phyloP scores from a whole-genome alignment of 1,139 yeast genomes.

The Kurtzmaniella natalensis region DNA sequence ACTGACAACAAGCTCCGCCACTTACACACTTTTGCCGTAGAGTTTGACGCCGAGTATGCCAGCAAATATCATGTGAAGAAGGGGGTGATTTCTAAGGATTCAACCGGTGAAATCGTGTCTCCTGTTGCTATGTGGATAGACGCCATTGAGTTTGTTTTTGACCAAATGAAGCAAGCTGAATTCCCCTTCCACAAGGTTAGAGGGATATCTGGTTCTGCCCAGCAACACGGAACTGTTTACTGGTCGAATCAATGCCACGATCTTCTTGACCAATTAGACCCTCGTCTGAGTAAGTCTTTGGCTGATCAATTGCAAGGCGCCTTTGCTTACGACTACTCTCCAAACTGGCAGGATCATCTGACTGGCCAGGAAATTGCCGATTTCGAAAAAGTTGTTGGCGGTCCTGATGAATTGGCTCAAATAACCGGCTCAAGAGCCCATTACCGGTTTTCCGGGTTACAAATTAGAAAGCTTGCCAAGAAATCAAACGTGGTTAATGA shows the following conservation, averaged over 20 bases:
- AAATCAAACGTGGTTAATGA: constrained; percentile 18
- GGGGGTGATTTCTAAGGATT: constrained; percentile 60
- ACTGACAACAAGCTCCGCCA: constrained; percentile 53
- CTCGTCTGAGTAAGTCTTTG: constrained; percentile 19
- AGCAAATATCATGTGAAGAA: constrained; percentile 55
- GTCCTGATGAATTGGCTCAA: constrained; percentile 58
- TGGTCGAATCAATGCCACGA: constrained; percentile 55
- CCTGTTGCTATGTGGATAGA: constrained; percentile 91
- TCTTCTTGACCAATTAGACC: constrained; percentile 28
- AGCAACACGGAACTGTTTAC: constrained; percentile 88
- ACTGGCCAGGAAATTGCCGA: constrained; percentile 63
- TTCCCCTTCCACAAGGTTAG: constrained; percentile 60
- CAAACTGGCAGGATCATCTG: constrained; percentile 95
- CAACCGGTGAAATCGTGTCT: constrained; percentile 58
- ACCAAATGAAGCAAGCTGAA: constrained; percentile 44
- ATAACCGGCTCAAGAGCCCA: constrained; percentile 87
- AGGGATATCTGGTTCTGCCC: constrained; percentile 83
- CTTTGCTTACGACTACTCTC: constrained; percentile 64
- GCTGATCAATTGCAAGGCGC: constrained; percentile 45
- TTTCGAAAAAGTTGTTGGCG: constrained; percentile 62
- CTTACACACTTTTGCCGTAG: constrained; percentile 57
- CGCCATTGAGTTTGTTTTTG: constrained; percentile 64
- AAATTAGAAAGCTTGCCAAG: constrained; percentile 69
- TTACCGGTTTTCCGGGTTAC: constrained; percentile 87
- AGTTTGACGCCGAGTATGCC: constrained; percentile 63